Conservation (phyloP, 2,329 filamentous ascomycete genomes). For the Fusarium napiforme region DNA sequence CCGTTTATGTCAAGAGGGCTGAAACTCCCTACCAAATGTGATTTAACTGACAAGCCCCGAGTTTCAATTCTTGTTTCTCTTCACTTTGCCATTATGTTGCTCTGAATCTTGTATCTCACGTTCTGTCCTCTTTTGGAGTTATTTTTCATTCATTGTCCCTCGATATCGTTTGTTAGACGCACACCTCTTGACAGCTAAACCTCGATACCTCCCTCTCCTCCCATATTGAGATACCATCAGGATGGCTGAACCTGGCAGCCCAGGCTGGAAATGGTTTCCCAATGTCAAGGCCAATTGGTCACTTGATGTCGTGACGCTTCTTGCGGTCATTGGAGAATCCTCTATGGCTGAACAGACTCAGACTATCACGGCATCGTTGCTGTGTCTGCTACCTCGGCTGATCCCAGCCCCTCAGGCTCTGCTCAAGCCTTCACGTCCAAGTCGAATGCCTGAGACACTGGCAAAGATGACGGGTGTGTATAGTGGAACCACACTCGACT, state of each 20-base stretch:
- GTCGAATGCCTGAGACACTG: conserved; percentile 64
- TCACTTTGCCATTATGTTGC: neutral
- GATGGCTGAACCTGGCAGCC: conserved; percentile 43
- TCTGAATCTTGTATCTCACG: neutral
- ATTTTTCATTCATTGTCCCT: neutral
- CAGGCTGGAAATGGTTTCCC: conserved; percentile 58
- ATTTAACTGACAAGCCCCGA: neutral
- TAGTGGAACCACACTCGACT: conserved; percentile 64
- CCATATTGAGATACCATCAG: neutral
- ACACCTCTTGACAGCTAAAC: neutral
- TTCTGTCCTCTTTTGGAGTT: neutral
- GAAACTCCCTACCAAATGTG: neutral
- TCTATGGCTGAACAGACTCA: conserved; percentile 68
- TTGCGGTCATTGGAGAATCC: conserved; percentile 71
- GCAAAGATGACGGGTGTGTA: conserved; percentile 69
- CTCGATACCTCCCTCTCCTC: neutral
- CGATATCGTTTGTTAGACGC: neutral
- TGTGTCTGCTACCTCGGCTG: conserved; percentile 68
- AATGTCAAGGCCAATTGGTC: conserved; percentile 59
- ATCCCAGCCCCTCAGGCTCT: conserved; percentile 72
- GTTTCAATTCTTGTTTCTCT: neutral
- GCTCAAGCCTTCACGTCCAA: conserved; percentile 65
- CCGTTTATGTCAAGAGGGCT: neutral
- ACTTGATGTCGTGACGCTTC: conserved; percentile 70
- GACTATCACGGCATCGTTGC: conserved; percentile 66